phyloP scores from a whole-genome alignment of 768 basidiomycete species.

The Lactarius tabidus region DNA sequence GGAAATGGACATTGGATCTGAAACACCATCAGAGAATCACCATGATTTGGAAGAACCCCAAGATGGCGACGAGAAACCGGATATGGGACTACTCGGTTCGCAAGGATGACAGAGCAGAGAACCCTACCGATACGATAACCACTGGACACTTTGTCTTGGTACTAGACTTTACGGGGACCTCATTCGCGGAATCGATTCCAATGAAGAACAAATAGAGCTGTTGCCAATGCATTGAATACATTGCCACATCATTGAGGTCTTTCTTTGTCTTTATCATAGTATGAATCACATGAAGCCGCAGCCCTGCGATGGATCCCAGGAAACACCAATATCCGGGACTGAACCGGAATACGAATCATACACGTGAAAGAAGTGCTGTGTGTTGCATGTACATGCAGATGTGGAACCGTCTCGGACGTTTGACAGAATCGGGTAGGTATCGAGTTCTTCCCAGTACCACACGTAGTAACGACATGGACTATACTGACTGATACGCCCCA shows the following conservation, averaged over 20 bases:
- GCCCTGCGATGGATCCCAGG: not conserved
- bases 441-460: not conserved
- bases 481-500: constrained; percentile 36
- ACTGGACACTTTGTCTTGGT: not conserved
- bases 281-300: not conserved
- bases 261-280: not conserved
- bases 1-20: constrained; percentile 16
- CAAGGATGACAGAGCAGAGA: constrained; percentile 1
- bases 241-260: not conserved
- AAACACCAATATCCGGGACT: not conserved
- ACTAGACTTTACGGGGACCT: not conserved
- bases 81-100: not conserved
- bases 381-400: not conserved
- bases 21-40: constrained; percentile 3
- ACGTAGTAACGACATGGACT: not conserved
- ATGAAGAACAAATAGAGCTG: not conserved
- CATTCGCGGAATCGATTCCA: not conserved
- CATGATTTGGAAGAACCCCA: not conserved
- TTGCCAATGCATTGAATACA: not conserved
- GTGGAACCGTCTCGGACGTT: not conserved
- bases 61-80: not conserved
- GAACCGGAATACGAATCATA: not conserved
- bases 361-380: not conserved
- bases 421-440: constrained; percentile 5
- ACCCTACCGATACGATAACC: not conserved